phyloP scores from a whole-genome alignment of 352 stramenopile genomes.

The Phytopythium litorale region DNA sequence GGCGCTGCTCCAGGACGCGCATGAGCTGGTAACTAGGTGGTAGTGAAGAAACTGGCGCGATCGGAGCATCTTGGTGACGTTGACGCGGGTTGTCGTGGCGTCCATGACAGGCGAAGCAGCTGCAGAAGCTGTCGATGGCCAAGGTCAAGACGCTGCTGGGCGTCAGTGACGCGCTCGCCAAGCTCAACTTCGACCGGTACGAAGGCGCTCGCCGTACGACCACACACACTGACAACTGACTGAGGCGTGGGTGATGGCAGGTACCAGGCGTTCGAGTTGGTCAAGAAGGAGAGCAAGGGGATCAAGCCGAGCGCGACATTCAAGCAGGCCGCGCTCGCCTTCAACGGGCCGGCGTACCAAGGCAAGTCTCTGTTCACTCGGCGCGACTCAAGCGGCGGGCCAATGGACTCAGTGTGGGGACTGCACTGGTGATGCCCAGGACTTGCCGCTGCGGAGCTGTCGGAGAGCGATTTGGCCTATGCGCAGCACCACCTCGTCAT shows the following conservation, averaged over 20 bases:
- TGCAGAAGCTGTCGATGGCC: slow-evolving; percentile 53
- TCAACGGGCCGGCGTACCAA: slow-evolving; percentile 84
- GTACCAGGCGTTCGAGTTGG: slow-evolving; percentile 62
- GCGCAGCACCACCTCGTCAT: slow-evolving; percentile 88
- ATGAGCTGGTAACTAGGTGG: slow-evolving; percentile 32
- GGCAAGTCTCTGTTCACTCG: slow-evolving; percentile 9
- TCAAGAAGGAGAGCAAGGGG: slow-evolving; percentile 14
- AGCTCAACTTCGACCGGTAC: slow-evolving; percentile 82
- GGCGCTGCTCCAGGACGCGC: slow-evolving; percentile 51
- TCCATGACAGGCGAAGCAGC: slow-evolving; percentile 29
- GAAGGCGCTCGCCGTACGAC: not conserved
- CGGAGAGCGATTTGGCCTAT: slow-evolving; percentile 61
- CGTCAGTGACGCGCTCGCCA: slow-evolving; percentile 80
- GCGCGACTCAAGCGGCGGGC: no score
- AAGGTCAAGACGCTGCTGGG: slow-evolving; percentile 82
- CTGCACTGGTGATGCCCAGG: slow-evolving; percentile 9
- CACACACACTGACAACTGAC: not conserved
- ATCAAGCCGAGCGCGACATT: slow-evolving; percentile 28
- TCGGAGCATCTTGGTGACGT: not conserved
- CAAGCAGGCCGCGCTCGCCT: slow-evolving; percentile 72
- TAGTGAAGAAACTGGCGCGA: not conserved
- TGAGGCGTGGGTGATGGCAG: slow-evolving; percentile 2
- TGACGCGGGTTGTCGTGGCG: not conserved
- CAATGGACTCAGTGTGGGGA: not conserved
- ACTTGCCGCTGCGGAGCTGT: slow-evolving; percentile 61